Base-by-base conservation (phyloP, 805 yeast genomes). In the Blastobotrys chiropterorum region DNA sequence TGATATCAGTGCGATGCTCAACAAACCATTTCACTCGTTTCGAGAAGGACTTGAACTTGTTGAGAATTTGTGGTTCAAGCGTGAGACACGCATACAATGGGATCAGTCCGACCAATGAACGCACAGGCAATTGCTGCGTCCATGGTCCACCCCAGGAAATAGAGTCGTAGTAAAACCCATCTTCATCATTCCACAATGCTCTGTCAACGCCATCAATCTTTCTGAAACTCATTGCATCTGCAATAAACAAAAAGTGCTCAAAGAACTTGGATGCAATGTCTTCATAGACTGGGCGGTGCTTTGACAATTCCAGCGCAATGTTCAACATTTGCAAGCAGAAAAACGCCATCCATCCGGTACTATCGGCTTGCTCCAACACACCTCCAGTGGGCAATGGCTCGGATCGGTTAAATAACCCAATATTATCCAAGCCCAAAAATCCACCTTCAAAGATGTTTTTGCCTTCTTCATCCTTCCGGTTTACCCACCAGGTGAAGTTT, bases 301-400 rank as follows among this genome's bases (percentile, higher is more conserved):
- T 88, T 17, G 97, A 92, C 61, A 90, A 77, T 68, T 90, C 97
- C 56, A 90, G 76, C 0, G 97, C 90, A 65, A 90, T 90, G 67
- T 88, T 90, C 69, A 90, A 78, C 97, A 90, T 89, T 65, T 86
- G 90, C 62, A 90, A 74, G 30, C 86, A 80, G 71, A 85, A 90
- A 72, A 92, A 90, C 0, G 96, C 97, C 94, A 90, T 87, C 97
- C 97, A 90, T 26, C 97, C 97, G 8, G 97, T 90, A 14, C 95
- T 86, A 69, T 90, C 97, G 0, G 97, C 96, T 69, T 90, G 97
- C 65, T 88, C 95, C 57, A 90, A 75, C 38, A 77, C 79, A 47
- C 96, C 96, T 40, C 96, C 96, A 1, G 95, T 87, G 40, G 97
- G 97, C 61, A 87, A 73, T 1, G 95, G 94, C 72, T 90, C 97